Base-by-base conservation (phyloP, 1,284 basidiomycete species). In the Trametes pubescens region DNA sequence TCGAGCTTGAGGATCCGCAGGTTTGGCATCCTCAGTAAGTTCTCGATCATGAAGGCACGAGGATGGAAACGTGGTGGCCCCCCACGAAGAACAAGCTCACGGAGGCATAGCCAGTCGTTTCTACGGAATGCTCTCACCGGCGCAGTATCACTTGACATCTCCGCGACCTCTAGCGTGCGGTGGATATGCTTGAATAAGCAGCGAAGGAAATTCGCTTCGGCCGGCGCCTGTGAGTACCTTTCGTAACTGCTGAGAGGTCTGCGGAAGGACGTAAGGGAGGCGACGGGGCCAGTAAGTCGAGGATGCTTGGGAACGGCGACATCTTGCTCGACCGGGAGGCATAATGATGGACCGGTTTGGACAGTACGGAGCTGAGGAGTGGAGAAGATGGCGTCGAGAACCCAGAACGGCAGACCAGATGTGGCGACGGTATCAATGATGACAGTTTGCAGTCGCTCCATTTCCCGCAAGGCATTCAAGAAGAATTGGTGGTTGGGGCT, bases 1-100 rank as follows among this genome's bases (percentile, higher is more conserved):
- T 51, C 49, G 24, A 59, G 57, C 11, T 24, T n/a, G 13, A 59
- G 40, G 13, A 32, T 35, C 0, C 29, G 48, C 0, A 59, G 57
- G 26, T 24, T n/a, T 0, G 38, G 57, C 48, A 51, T 51, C 11
- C 35, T 2, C 10, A 21, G 0, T 5, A 59, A 13, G 44, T 18
- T 21, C 3, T 44, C 43, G 16, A 21, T 8, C n/a, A 44, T 18
- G 43, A 9, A 44, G 16, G 18, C 1, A 2, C 18, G 3, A n/a
- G 46, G 48, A 8, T 21, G 22, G 21, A n/a, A n/a, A 11, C 21
- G 32, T n/a, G 1, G 46, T 4, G 43, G 43, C n/a, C n/a, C 43
- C 18, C 44, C 44, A 21, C 44, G 44, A 24, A 47, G 44, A 11
- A 47, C 44, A 22, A 47, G 44, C 44, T 47, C 44, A 21, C 44